Evolutionary conservation across 208 protist species (phyloP).

Genomic region (Spongospora subterranea): DNA sequence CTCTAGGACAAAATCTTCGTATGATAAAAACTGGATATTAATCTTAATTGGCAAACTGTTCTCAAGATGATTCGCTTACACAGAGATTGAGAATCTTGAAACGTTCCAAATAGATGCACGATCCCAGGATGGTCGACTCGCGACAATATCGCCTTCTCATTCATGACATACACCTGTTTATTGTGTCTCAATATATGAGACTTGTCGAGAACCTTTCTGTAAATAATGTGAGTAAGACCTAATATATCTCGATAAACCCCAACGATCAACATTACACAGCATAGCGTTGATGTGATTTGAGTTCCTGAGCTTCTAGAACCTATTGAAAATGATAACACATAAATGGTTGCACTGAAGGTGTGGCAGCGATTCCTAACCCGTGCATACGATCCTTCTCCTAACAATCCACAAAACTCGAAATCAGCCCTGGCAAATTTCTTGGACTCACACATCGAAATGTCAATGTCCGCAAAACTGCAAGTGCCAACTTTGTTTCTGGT

Average conservation of each 20-base stretch:
- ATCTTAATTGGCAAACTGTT: not conserved
- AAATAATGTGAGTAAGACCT: not conserved
- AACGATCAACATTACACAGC: not conserved
- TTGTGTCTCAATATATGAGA: not conserved
- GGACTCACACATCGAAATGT: too few relatives aligned
- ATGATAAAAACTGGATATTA: not conserved
- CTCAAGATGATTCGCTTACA: not conserved
- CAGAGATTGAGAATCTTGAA: not conserved
- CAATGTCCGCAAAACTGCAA: too few relatives aligned
- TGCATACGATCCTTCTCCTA: not conserved
- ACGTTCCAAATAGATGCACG: slow-evolving; percentile 9
- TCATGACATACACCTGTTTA: slow-evolving; percentile 37
- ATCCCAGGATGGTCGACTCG: slow-evolving; percentile 30
- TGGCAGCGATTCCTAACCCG: not conserved
- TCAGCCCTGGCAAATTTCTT: too few relatives aligned
- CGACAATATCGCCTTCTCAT: slow-evolving; percentile 24
- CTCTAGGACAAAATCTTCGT: slow-evolving; percentile 43
- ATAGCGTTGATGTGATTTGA: not conserved
- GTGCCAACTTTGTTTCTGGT: too few relatives aligned
- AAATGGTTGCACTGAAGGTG: not conserved
- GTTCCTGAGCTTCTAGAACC: not conserved
- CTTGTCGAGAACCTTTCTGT: slow-evolving; percentile 38
- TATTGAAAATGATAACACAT: not conserved
- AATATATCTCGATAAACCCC: not conserved
- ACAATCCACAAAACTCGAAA: not conserved